A percentile compares a stretch with the other conserved stretches of the same genome.
These are phyloP conservation scores for Coemansia sp. DNA, from an alignment of 192 early-diverging fungal species.

Conservation along the genomic window DNA sequence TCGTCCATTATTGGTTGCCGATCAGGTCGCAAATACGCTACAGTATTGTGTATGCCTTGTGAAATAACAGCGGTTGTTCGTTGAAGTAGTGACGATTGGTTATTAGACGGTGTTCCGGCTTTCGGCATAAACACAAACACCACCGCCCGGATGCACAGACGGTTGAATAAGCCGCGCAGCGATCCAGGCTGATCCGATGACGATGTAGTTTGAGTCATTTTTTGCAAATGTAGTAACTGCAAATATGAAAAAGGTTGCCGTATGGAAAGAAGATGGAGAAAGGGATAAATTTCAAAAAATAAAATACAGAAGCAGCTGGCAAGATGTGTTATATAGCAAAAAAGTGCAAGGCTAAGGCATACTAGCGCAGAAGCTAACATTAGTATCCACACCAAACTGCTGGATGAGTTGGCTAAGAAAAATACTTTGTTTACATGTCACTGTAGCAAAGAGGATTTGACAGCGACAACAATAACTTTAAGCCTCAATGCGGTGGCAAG, in stretches of 20 bases:
- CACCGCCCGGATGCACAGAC: constrained; percentile 6
- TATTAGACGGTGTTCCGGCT: not conserved
- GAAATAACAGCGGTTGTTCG: not conserved
- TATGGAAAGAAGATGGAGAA: not conserved
- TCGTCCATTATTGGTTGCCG: not conserved
- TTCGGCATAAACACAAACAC: constrained; percentile 17
- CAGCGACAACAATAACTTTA: not conserved
- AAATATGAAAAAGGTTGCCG: not conserved
- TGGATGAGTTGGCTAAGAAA: not conserved
- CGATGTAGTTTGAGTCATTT: not conserved
- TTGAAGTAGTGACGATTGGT: not conserved
- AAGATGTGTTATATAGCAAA: not conserved
- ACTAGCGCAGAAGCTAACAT: not conserved
- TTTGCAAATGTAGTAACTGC: not conserved
- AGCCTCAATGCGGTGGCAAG: not conserved
- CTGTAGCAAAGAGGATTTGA: not conserved
- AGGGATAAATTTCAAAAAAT: not conserved
- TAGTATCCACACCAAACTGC: not conserved
- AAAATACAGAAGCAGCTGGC: too few species aligned
- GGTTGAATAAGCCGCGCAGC: not conserved
- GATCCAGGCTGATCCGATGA: not conserved
- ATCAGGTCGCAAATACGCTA: not conserved
- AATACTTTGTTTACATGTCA: not conserved
- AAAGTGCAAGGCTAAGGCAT: not conserved
- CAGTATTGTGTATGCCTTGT: not conserved